Conservation (phyloP, 768 basidiomycete genomes). For the Russula griseocarnosa region DNA sequence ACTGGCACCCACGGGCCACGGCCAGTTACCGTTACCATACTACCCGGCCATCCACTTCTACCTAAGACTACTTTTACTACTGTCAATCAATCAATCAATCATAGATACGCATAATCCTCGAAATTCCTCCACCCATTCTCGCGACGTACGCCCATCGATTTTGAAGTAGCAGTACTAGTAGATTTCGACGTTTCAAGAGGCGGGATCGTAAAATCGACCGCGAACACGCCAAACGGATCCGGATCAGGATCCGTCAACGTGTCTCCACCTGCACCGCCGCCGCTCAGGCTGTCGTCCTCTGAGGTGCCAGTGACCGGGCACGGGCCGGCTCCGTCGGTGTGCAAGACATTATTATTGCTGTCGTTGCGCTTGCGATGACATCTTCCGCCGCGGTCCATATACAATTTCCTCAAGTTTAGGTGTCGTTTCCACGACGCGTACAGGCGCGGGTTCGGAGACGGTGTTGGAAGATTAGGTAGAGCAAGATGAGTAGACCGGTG, state of each 20-base stretch:
- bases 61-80: no score
- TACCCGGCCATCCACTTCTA: no score
- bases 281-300: no score
- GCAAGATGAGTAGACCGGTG: background rate
- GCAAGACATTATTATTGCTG: no score
- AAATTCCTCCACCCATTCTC: slow-evolving; percentile 16
- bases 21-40: no score
- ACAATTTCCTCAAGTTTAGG: no score
- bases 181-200: background rate
- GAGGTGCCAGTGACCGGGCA: no score
- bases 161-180: no score
- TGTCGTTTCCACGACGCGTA: background rate
- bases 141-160: background rate
- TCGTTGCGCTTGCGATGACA: background rate
- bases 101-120: slow-evolving; percentile 8
- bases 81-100: background rate
- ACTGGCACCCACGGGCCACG: no score
- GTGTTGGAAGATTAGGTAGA: background rate
- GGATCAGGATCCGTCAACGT: background rate
- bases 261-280: no score
- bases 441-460: background rate
- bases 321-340: no score
- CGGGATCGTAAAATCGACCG: slow-evolving; percentile 1
- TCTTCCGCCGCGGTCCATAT: background rate
- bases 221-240: background rate